Percentiles rank a stretch among this genome's conserved stretches.
These are phyloP conservation scores for Chrysoporthe puriensis DNA, from an alignment of 2,329 filamentous ascomycete genomes.

Conservation along the genomic window DNA sequence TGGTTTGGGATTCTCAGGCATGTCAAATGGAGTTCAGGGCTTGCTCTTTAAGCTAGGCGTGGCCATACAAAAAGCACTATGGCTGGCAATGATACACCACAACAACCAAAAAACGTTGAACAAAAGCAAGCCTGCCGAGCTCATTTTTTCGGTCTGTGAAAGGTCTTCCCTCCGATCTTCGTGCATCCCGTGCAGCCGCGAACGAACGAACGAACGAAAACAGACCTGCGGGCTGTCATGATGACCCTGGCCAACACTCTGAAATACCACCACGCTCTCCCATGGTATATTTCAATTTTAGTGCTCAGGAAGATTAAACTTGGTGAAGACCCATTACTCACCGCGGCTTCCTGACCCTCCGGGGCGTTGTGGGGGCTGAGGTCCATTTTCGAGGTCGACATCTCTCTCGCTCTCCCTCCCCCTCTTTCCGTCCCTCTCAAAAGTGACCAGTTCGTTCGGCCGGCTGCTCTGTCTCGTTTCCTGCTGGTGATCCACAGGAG, in stretches of 20 bases:
- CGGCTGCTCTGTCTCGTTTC: background rate
- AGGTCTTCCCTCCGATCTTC: slow-evolving; percentile 25
- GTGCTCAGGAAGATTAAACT: slow-evolving; percentile 73
- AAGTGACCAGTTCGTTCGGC: too few relatives aligned
- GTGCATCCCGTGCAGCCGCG: background rate
- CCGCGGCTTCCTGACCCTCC: slow-evolving; percentile 59
- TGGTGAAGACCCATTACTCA: slow-evolving; percentile 64
- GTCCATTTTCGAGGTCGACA: slow-evolving; percentile 75
- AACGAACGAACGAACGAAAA: background rate
- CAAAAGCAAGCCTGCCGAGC: slow-evolving; percentile 36
- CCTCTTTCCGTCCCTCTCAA: too few relatives aligned
- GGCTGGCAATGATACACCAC: slow-evolving; percentile 36
- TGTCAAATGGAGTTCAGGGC: slow-evolving; percentile 59
- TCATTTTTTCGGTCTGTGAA: slow-evolving; percentile 29
- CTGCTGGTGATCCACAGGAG: background rate
- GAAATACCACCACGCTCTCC: slow-evolving; percentile 67
- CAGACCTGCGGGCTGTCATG: background rate
- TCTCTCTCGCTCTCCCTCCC: slow-evolving; percentile 29
- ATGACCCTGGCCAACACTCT: slow-evolving; percentile 77
- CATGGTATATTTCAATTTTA: slow-evolving; percentile 84
- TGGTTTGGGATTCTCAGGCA: slow-evolving; percentile 48
- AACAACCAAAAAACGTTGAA: slow-evolving; percentile 44
- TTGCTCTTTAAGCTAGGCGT: slow-evolving; percentile 48
- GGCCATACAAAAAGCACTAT: slow-evolving; percentile 33
- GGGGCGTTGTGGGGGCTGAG: slow-evolving; percentile 61